Base-by-base conservation (phyloP, 768 basidiomycete genomes). In the Phylloporus arenicola region DNA sequence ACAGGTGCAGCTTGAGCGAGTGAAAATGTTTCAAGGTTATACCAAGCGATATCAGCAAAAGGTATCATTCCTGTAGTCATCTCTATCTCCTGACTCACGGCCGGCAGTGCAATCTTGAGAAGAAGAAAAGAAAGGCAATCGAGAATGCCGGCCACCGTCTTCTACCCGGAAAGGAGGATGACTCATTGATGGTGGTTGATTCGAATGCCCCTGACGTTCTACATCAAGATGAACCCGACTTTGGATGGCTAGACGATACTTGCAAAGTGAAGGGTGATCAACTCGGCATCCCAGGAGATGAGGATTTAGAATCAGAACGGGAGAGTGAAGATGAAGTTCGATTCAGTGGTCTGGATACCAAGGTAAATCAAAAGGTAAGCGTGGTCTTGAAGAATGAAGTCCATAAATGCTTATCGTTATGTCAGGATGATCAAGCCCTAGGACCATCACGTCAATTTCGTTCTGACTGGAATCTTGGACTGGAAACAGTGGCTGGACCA, bases 151-250 rank as follows among this genome's bases (percentile, higher is more conserved):
- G 38, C 17, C 47, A 37, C 14, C 53, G 17, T 13, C 20, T 48
- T 17, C 25, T 20, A 35, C 43, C 51, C 20, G 48, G 30, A 35
- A 54, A 53, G 22, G 67, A 68, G 35, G 65, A 66, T 1, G 61
- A 68, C 1, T 67, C 67, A 0, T 42, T 67, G 24, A 47, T 68
- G 54, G 57, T 67, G n/a, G 56, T 66, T 33, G 64, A 68, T 30
- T 27, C 52, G 16, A 62, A 67, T 38, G 56, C 57, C 11, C 57
- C 67, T 7, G 65, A 67, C 31, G 30, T 33, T 11, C 44, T 67
- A 8, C 39, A 40, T 31, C 45, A 51, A 20, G 51, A 47, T 40
- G 42, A 19, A 29, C 45, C 42, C 6, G 57, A 63, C 24, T 38
- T 62, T 33, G 47, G 45, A 16, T 68, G 67, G 65, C 22, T 68